Evolutionary conservation across 2,329 filamentous ascomycete genomes (phyloP), one percentile per base, ranked within the genome.

Genomic region (Monosporascus sp.): DNA sequence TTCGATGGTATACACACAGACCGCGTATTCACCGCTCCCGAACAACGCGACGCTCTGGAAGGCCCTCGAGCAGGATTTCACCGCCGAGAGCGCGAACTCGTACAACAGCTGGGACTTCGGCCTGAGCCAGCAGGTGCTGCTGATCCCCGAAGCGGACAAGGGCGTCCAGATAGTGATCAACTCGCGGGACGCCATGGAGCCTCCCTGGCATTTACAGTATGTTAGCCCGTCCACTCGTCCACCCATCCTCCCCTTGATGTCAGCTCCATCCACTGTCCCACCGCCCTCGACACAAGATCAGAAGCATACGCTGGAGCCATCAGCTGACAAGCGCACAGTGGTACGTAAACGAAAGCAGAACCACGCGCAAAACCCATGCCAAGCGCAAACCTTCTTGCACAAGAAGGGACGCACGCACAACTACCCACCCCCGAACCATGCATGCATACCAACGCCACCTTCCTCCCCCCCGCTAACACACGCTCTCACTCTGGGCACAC

Each of bases 181-280:
- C 55, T 70, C 68, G 18, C 57, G 58, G 20, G 70, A 72, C 55
- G 66, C 61, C 38, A 72, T 72, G 70, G 67, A 70, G 55, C 70
- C 72, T 52, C 70, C 70, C 2, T 73, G 69, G 62, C 70, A 72
- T 50, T 56, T 72, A 52, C 70, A 72, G 65, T 70, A 48, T 52
- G 63, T 55, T 24, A 9, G 31, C 15, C 22, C 22, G 6, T 14
- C 46, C n/a, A 8, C 6, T 27, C 45, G 9, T 3, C 20, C 18
- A 3, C 43, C 24, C 39, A 24, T 50, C 44, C 6, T 27, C 17
- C 25, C 45, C 37, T 38, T 41, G 18, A 8, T 5, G 17, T 24
- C 35, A 43, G 9, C 39, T 48, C 22, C 45, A 8, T 45, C 22
- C 17, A 18, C 9, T 20, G 3, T 31, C 14, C 48, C 3, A 6